Percentiles rank a stretch among this genome's conserved stretches.
phyloP scores from a whole-genome alignment of 306 rosid genomes.

The Myrica gale region DNA sequence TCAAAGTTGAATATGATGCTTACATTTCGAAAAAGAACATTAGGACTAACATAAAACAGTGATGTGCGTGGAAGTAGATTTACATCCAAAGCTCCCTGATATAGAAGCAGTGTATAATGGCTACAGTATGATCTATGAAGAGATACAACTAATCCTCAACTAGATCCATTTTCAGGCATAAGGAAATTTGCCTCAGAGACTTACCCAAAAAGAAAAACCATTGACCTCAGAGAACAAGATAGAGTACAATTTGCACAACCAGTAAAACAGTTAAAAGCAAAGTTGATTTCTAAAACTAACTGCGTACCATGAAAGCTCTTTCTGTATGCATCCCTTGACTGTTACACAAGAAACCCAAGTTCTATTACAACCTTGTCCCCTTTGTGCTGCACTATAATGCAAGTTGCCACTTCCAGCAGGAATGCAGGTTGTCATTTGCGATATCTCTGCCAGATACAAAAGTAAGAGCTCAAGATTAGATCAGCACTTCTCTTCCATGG shows the following conservation, averaged over 20 bases:
- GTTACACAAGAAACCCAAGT: conserved; percentile 40
- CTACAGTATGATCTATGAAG: not conserved
- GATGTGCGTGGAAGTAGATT: not conserved
- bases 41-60: not conserved
- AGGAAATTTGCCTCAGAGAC: not conserved
- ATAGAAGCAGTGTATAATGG: not conserved
- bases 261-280: not conserved
- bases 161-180: not conserved
- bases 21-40: not conserved
- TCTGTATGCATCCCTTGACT: conserved; percentile 36
- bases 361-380: conserved; percentile 44
- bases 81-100: not conserved
- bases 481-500: conserved; percentile 20
- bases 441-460: conserved; percentile 32
- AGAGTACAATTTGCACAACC: not conserved
- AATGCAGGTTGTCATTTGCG: conserved; percentile 63
- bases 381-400: conserved; percentile 32
- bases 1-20: not conserved
- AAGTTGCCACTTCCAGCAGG: conserved; percentile 56
- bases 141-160: not conserved
- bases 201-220: no score
- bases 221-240: not conserved
- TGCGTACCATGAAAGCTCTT: conserved; percentile 59
- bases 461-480: conserved; percentile 17
- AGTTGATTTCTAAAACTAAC: not conserved